Conservation (phyloP, 495 filamentous ascomycete species). For the Schizothecium vesticola region DNA sequence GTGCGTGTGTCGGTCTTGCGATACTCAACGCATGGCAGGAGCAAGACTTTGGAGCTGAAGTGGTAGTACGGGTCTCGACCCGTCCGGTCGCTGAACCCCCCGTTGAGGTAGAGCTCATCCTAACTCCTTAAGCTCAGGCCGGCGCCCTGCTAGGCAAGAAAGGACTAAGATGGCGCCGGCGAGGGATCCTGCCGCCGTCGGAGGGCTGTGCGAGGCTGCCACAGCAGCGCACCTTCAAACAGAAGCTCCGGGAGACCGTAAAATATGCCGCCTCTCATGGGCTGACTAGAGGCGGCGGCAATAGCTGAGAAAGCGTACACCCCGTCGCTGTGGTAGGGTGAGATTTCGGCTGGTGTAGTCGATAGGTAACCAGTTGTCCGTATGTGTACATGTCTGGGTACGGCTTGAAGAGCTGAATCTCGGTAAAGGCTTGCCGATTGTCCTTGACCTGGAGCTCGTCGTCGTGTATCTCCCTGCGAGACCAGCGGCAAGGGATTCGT, state of each 20-base stretch:
- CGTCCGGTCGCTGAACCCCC: too few relatives aligned
- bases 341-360: background rate
- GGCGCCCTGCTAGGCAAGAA: background rate
- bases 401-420: background rate
- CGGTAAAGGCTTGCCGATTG: background rate
- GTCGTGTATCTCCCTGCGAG: too few relatives aligned
- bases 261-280: background rate
- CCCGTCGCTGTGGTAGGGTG: background rate
- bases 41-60: too few relatives aligned
- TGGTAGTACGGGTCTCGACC: background rate
- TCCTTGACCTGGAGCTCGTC: background rate
- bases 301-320: background rate
- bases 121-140: background rate
- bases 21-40: too few relatives aligned
- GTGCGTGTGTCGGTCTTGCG: too few relatives aligned
- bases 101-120: background rate
- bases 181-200: background rate
- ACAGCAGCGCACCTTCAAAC: background rate
- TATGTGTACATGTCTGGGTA: background rate
- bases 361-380: background rate
- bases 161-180: background rate
- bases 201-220: background rate
- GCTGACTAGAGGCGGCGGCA: background rate
- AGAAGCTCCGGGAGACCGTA: background rate
- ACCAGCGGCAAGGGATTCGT: too few relatives aligned